Conservation (phyloP, 2,329 filamentous ascomycete genomes). For the Exophiala sp. region DNA sequence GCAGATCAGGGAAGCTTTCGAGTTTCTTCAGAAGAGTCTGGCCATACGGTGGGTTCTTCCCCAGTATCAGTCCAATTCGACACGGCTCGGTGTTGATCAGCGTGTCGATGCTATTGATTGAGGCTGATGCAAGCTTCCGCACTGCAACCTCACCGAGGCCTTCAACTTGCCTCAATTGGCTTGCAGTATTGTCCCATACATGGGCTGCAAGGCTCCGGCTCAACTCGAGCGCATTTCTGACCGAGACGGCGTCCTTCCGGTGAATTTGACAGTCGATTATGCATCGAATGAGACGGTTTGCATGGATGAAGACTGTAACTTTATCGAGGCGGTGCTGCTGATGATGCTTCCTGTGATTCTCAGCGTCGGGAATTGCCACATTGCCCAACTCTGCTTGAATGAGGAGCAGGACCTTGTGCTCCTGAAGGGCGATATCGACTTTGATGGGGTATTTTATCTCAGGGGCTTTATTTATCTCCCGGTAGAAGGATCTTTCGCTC, state of each 20-base stretch:
- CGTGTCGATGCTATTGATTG: slow-evolving; percentile 67
- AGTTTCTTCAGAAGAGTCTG: slow-evolving; percentile 63
- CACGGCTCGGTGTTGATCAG: slow-evolving; percentile 64
- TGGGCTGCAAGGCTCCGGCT: slow-evolving; percentile 71
- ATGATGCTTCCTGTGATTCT: slow-evolving; percentile 52
- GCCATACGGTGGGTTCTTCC: slow-evolving; percentile 80
- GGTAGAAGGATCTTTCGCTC: slow-evolving; percentile 66
- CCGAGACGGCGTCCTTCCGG: slow-evolving; percentile 62
- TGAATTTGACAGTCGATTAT: slow-evolving; percentile 69
- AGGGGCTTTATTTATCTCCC: slow-evolving; percentile 65
- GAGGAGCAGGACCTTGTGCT: slow-evolving; percentile 74
- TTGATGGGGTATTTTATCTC: slow-evolving; percentile 70
- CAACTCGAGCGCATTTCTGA: slow-evolving; percentile 70
- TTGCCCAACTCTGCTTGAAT: slow-evolving; percentile 72
- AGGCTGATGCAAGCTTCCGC: slow-evolving; percentile 68
- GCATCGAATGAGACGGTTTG: slow-evolving; percentile 68
- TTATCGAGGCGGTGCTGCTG: slow-evolving; percentile 52
- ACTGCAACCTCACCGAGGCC: slow-evolving; percentile 72
- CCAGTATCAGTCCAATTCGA: slow-evolving; percentile 72
- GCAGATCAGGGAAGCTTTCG: slow-evolving; percentile 67
- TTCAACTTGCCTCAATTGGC: slow-evolving; percentile 79
- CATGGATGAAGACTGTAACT: slow-evolving; percentile 61
- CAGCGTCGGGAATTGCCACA: slow-evolving; percentile 59
- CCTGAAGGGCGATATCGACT: slow-evolving; percentile 60
- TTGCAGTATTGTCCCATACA: slow-evolving; percentile 76